Evolutionary conservation across 2,329 filamentous ascomycete species (phyloP), one percentile per base, ranked within the genome.

Genomic region (Colletotrichum lupini): DNA sequence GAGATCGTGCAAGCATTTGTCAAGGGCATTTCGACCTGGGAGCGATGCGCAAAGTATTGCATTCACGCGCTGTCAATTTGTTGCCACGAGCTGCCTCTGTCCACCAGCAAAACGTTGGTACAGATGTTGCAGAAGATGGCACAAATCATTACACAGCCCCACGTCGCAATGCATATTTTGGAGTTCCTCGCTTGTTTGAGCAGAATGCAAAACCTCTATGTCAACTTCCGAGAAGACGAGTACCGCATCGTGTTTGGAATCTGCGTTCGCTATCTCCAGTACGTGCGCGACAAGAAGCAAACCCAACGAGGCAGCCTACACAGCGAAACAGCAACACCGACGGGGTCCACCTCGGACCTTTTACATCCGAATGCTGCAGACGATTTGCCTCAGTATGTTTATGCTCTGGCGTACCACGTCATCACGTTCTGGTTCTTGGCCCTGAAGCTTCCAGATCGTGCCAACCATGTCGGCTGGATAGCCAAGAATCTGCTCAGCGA

Each of bases 371-470:
- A 79, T 60, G 77, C 81, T 9, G 63, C 67, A 35, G 93, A 97
- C 74, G 94, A 97, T 76, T 87, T 98, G 62, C 95, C 95, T 5
- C 94, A 97, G 81, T 99, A 99, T 80, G 94, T 99, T 30, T 97
- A 97, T 81, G 94, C 95, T 1, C 86, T 98, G 65, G 96, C 96
- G 9, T 98, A 98, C 80, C 95, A 98, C 80, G 95, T 98, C 77
- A 95, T 99, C 76, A 93, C 95, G 1, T 98, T 97, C 80, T 99
- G 97, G 97, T 99, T 98, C 80, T 88, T 99, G 77, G 94, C 95
- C 1, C 82, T 99, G 77, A 96, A 95, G 79, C 88, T 98, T 64
- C 90, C 92, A 49, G 95, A 98, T 80, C 92, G 97, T 63, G 90
- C 92, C 42, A 94, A 91, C 74, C 92, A 97, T 76, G 95, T 98